Conservation (phyloP, 2,329 filamentous ascomycete genomes). For the Mycosphaerella sp. region DNA sequence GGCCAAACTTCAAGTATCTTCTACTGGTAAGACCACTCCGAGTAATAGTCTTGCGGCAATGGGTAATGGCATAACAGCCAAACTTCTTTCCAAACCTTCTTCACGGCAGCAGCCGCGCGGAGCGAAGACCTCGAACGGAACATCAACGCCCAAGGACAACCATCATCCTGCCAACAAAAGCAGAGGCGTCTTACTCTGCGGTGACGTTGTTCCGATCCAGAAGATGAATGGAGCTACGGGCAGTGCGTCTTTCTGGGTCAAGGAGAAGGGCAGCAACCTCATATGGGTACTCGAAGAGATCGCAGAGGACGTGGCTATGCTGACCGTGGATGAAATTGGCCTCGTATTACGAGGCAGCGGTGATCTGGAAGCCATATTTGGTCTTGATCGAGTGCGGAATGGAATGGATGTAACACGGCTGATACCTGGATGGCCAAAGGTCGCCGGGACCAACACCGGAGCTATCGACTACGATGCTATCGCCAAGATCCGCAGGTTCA, state of each 20-base stretch:
- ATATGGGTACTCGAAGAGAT: conserved; percentile 99
- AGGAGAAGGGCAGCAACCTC: conserved; percentile 86
- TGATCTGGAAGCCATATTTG: conserved; percentile 83
- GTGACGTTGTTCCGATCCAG: conserved; percentile 96
- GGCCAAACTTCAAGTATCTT: conserved; percentile 18
- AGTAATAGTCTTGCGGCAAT: conserved; percentile 50
- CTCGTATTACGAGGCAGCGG: conserved; percentile 63
- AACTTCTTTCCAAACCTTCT: conserved; percentile 75
- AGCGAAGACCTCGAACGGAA: conserved; percentile 59
- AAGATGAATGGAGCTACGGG: conserved; percentile 90
- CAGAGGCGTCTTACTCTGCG: conserved; percentile 83
- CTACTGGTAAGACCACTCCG: conserved; percentile 34
- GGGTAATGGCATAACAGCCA: conserved; percentile 79
- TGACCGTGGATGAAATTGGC: conserved; percentile 72
- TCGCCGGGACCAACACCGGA: conserved; percentile 63
- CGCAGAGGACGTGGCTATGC: conserved; percentile 78
- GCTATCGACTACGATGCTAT: conserved; percentile 74
- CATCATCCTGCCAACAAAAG: conserved; percentile 62
- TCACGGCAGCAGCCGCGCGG: conserved; percentile 52
- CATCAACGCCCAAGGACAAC: conserved; percentile 42
- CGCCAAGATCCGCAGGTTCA: conserved; percentile 68
- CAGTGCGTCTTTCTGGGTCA: conserved; percentile 95
- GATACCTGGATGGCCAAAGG: conserved; percentile 73
- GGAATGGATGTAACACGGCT: conserved; percentile 72
- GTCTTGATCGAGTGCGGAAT: conserved; percentile 56